Evolutionary conservation across 1,139 yeast genomes (phyloP), one percentile per base, ranked within the genome.

Genomic region (Arxiozyma slooffiae): DNA sequence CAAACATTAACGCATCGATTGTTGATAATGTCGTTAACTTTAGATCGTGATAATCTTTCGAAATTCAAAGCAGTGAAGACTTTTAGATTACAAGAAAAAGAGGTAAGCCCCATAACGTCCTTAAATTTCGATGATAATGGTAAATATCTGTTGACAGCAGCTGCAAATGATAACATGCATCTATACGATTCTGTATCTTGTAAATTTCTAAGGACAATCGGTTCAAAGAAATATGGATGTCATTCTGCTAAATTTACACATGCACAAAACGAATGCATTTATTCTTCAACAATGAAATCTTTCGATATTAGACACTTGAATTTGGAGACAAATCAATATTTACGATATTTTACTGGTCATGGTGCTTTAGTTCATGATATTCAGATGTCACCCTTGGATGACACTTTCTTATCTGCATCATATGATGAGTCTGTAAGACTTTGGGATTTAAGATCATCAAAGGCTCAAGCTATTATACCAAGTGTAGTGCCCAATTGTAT

Each of bases 181-280:
- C 69, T 94, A 21, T 92, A 88, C 64, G 96, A 90, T 67, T 76
- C 82, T 26, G 76, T 80, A 47, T 52, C 63, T 2, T 97, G 97
- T 1, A 73, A 77, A 37, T 84, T 80, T 56, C 57, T 71, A 48
- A 81, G 79, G 56, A 81, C 88, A 7, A 76, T 87, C 6, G 84
- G 80, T 56, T 83, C 95, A 23, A 92, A 88, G 68, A 92, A 92
- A 63, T 92, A 92, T 60, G 98, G 99, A 0, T 88, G 90, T 52
- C 89, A 87, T 62, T 69, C 87, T 42, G 97, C 96, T 1, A 74
- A 81, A 47, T 92, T 92, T 66, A 82, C 96, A 0, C 96, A 88
- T 61, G 76, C 78, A 45, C 83, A 81, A 43, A 75, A 80, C 51
- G 81, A 84, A 57, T 83, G 94, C 60, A 72, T 92, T 4, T 88